A percentile compares a stretch with the other conserved stretches of the same genome.
phyloP scores from a whole-genome alignment of 352 stramenopile genomes.

The Labyrinthula sp. region DNA sequence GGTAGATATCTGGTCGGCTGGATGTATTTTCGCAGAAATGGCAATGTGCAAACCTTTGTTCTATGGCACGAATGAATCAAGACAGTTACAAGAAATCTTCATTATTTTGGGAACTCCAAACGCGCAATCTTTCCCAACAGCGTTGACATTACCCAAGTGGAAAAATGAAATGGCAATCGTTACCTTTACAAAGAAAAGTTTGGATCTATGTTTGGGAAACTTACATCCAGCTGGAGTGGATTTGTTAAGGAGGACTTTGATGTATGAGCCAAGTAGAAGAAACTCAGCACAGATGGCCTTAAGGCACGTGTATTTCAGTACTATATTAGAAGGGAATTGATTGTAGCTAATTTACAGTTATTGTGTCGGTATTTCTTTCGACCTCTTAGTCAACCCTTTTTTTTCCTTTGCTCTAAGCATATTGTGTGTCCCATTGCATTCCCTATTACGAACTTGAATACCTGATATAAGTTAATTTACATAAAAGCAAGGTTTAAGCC shows the following conservation, averaged over 20 bases:
- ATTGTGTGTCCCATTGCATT: no score
- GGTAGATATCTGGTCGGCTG: conserved; percentile 72
- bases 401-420: no score
- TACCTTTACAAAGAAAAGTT: no score
- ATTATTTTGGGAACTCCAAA: conserved; percentile 48
- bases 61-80: conserved; percentile 41
- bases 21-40: conserved; percentile 74
- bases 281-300: conserved; percentile 78
- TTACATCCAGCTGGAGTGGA: conserved; percentile 43
- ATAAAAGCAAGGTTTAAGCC: no score
- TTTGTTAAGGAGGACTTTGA: conserved; percentile 54
- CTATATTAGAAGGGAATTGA: no score
- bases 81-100: conserved; percentile 51
- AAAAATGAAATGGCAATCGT: conserved; percentile 83
- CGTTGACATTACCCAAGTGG: conserved; percentile 86
- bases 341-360: no score
- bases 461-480: no score
- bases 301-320: conserved; percentile 91
- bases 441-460: no score
- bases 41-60: conserved; percentile 59
- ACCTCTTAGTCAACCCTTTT: no score
- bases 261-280: conserved; percentile 56
- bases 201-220: conserved; percentile 40
- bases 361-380: no score
- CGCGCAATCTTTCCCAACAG: conserved; percentile 75